A percentile compares a stretch with the other conserved stretches of the same genome.
Conservation (phyloP, 2,329 filamentous ascomycete genomes). For the Fusarium annulatum region DNA sequence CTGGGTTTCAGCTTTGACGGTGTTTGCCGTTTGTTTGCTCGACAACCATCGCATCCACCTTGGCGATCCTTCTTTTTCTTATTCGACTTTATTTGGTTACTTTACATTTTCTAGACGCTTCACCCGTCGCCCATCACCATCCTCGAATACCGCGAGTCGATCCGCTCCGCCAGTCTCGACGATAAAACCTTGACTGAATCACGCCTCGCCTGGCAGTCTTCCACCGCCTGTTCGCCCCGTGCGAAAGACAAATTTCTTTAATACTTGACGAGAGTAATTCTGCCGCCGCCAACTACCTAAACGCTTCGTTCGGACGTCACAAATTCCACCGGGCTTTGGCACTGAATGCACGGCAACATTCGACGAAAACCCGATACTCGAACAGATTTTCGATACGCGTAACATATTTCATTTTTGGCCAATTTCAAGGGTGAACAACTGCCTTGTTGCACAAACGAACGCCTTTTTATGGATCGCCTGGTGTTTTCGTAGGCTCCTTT, state of each 20-base stretch:
- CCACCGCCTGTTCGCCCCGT: slow-evolving; percentile 2
- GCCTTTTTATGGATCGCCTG: slow-evolving; percentile 49
- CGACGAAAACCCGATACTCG: background rate
- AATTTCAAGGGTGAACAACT: slow-evolving; percentile 17
- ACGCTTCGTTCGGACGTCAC: slow-evolving; percentile 15
- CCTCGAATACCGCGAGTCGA: slow-evolving; percentile 15
- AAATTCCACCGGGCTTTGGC: slow-evolving; percentile 18
- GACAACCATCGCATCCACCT: slow-evolving; percentile 19
- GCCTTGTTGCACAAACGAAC: slow-evolving; percentile 36
- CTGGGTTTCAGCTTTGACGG: background rate
- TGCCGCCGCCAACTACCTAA: slow-evolving; percentile 4
- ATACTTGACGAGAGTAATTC: slow-evolving; percentile 29
- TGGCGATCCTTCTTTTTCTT: slow-evolving; percentile 20
- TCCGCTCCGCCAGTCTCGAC: slow-evolving; percentile 8
- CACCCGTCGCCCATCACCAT: slow-evolving; percentile 7
- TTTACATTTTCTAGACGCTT: slow-evolving; percentile 1
- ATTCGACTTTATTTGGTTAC: slow-evolving; percentile 2
- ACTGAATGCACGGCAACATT: slow-evolving; percentile 24
- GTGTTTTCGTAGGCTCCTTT: slow-evolving; percentile 47
- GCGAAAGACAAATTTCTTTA: slow-evolving; percentile 14
- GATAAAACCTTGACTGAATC: slow-evolving; percentile 38
- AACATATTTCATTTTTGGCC: slow-evolving; percentile 15
- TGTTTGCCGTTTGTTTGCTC: slow-evolving; percentile 17
- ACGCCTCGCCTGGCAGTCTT: slow-evolving; percentile 12
- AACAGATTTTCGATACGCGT: slow-evolving; percentile 24